Conservation (phyloP, 371 early-diverging fungal genomes). For the Circinella umbellata region DNA sequence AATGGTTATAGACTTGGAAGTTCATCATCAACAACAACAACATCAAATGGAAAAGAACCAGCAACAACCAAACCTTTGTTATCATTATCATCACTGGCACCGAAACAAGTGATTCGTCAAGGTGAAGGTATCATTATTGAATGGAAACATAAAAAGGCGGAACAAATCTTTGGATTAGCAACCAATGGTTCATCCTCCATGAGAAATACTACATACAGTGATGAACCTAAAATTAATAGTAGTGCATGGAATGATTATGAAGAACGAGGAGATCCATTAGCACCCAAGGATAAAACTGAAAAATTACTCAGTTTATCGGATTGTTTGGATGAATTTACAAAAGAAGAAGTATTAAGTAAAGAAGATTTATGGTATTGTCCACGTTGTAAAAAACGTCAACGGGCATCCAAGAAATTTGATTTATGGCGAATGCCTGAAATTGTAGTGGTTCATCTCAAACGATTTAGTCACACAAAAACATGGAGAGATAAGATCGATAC, state of each 20-base stretch:
- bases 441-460: slow-evolving; percentile 68
- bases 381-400: slow-evolving; percentile 57
- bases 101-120: slow-evolving; percentile 25
- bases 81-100: slow-evolving; percentile 4
- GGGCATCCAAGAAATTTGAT: slow-evolving; percentile 60
- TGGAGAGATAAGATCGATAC: slow-evolving; percentile 66
- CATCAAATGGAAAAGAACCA: background rate
- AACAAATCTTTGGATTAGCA: slow-evolving; percentile 32
- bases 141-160: slow-evolving; percentile 33
- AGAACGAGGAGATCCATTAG: slow-evolving; percentile 23
- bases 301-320: slow-evolving; percentile 41
- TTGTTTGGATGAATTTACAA: slow-evolving; percentile 66
- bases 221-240: slow-evolving; percentile 20
- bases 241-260: slow-evolving; percentile 37
- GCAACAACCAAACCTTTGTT: too few species aligned
- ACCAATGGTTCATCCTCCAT: background rate
- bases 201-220: background rate
- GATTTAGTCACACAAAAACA: slow-evolving; percentile 64
- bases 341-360: slow-evolving; percentile 62
- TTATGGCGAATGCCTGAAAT: slow-evolving; percentile 61
- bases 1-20: background rate
- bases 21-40: background rate
- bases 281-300: slow-evolving; percentile 17
- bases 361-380: slow-evolving; percentile 74
- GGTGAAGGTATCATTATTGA: slow-evolving; percentile 47